These are phyloP conservation scores for Pyrenophora teres DNA, from an alignment of 2,329 filamentous ascomycete genomes.

Conservation along the genomic window DNA sequence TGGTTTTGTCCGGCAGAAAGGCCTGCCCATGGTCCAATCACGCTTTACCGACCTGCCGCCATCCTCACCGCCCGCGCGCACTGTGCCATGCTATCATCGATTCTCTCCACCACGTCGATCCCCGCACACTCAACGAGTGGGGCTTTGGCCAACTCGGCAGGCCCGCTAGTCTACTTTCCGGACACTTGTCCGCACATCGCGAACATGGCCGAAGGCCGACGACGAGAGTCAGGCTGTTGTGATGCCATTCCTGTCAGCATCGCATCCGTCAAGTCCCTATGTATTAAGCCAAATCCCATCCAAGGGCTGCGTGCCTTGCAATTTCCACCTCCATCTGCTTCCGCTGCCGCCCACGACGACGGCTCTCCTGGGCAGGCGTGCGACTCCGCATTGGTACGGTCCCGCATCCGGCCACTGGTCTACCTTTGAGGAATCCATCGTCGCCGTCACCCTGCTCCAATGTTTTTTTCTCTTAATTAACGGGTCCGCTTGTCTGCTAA, in stretches of 20 bases:
- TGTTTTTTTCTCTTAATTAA: not conserved
- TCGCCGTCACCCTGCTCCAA: constrained; percentile 11
- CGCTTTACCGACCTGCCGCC: not conserved
- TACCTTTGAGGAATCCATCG: constrained; percentile 1
- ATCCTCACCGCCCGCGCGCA: constrained; percentile 27
- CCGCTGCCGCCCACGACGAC: constrained; percentile 1
- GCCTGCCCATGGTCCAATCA: constrained; percentile 21
- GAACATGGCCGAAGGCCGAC: constrained; percentile 21
- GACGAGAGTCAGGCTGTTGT: constrained; percentile 13
- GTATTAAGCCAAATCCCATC: constrained; percentile 13
- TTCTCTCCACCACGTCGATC: constrained; percentile 35
- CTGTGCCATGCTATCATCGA: constrained; percentile 26
- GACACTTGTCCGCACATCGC: constrained; percentile 15
- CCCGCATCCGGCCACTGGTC: constrained; percentile 8
- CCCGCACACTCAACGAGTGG: constrained; percentile 14
- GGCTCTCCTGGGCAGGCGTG: not conserved
- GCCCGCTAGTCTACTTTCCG: constrained; percentile 21
- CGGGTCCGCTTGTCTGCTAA: constrained; percentile 4
- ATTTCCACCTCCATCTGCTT: not conserved
- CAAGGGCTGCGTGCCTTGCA: constrained; percentile 1
- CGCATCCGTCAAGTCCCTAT: constrained; percentile 4
- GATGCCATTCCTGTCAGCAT: constrained; percentile 21
- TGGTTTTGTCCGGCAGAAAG: constrained; percentile 36
- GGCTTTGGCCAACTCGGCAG: constrained; percentile 17
- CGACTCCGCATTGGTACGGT: constrained; percentile 6